phyloP scores from a whole-genome alignment of 2,329 filamentous ascomycete genomes.

The Harringtonia aguacate region DNA sequence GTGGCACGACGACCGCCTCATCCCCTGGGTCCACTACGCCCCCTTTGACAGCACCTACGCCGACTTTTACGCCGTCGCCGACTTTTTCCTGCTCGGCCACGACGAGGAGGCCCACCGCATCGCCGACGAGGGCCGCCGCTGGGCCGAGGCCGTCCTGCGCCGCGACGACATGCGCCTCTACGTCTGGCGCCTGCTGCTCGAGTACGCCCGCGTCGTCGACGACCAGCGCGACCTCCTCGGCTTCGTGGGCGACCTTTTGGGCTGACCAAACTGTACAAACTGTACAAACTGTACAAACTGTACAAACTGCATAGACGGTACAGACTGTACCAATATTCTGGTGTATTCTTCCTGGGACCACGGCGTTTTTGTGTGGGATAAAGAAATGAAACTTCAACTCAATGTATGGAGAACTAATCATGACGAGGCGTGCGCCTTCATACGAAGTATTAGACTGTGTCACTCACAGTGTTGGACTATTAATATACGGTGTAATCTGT shows the following conservation, averaged over 20 bases:
- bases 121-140: constrained; percentile 47
- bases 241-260: constrained; percentile 29
- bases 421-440: no score
- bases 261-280: no score
- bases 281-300: no score
- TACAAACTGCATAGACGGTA: no score
- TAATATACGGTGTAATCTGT: no score
- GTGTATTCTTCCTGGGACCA: no score
- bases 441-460: no score
- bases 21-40: constrained; percentile 62
- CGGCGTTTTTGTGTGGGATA: no score
- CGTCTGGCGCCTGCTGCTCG: constrained; percentile 47
- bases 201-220: constrained; percentile 42
- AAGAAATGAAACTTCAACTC: no score
- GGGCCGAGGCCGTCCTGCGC: constrained; percentile 50
- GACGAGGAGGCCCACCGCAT: constrained; percentile 48
- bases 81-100: constrained; percentile 45
- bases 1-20: constrained; percentile 61
- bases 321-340: no score
- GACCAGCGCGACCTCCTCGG: constrained; percentile 31
- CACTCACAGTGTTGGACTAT: no score
- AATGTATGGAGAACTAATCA: no score
- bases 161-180: constrained; percentile 58
- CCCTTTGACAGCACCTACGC: constrained; percentile 58
- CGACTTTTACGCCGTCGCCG: constrained; percentile 54